A percentile compares a stretch with the other conserved stretches of the same genome.
Conservation (phyloP, 345 rosid species). For the Eucalyptus decipiens region DNA sequence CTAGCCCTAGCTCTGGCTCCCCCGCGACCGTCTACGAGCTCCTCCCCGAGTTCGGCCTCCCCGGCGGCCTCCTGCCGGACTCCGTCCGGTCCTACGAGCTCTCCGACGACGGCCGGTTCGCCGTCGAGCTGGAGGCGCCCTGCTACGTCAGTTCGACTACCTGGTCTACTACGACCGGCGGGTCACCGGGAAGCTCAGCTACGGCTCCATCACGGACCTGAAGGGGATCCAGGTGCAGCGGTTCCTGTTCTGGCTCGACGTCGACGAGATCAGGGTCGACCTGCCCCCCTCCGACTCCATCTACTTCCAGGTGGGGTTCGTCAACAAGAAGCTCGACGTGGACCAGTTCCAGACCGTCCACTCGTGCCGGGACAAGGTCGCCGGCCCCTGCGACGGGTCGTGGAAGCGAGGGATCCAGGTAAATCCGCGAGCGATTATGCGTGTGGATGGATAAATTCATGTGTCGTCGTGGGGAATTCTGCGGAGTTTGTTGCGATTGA, state of each 20-base stretch:
- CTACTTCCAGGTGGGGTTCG: constrained; percentile 80
- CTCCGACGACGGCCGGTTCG: constrained; percentile 54
- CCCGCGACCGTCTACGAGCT: constrained; percentile 51
- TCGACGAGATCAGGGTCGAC: constrained; percentile 82
- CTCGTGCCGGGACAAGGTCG: constrained; percentile 45
- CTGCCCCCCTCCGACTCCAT: constrained; percentile 77
- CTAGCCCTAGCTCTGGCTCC: not conserved
- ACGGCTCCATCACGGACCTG: constrained; percentile 63
- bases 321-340: constrained; percentile 78
- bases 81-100: constrained; percentile 48
- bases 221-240: constrained; percentile 78
- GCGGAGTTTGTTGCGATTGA: not conserved
- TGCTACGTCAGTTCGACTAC: constrained; percentile 79
- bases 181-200: constrained; percentile 54
- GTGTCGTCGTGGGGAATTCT: not conserved
- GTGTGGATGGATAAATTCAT: not conserved
- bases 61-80: constrained; percentile 63
- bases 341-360: constrained; percentile 78
- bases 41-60: constrained; percentile 89
- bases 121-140: constrained; percentile 30
- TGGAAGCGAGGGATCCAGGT: constrained; percentile 28
- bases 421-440: not conserved
- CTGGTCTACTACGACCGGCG: constrained; percentile 64
- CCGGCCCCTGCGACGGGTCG: constrained; percentile 11
- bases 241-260: constrained; percentile 72